phyloP scores from a whole-genome alignment of 2,329 filamentous ascomycete species.

The Cladobotryum protrusum region DNA sequence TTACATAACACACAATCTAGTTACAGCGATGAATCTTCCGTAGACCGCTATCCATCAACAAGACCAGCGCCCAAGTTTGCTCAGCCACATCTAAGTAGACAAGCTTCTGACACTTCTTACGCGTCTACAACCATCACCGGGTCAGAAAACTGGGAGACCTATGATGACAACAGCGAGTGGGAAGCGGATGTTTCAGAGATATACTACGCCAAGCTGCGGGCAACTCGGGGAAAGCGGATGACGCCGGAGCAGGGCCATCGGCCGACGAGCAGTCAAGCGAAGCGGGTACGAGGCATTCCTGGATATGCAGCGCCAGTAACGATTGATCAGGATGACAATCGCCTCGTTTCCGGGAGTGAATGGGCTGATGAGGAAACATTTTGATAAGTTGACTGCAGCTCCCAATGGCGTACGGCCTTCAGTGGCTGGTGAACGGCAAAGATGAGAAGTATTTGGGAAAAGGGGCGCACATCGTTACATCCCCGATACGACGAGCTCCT shows the following conservation, averaged over 20 bases:
- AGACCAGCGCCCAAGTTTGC: constrained; percentile 33
- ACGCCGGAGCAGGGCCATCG: constrained; percentile 42
- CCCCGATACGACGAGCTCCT: too few species aligned
- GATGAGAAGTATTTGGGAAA: background rate
- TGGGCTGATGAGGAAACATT: constrained; percentile 62
- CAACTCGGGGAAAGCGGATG: constrained; percentile 59
- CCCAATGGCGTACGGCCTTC: too few species aligned
- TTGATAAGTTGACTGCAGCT: constrained; percentile 22
- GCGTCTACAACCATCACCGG: constrained; percentile 78
- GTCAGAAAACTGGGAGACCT: constrained; percentile 97
- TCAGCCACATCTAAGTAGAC: constrained; percentile 26
- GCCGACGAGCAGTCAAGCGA: constrained; percentile 39
- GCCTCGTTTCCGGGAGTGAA: constrained; percentile 58
- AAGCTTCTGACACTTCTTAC: constrained; percentile 40
- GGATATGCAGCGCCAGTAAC: constrained; percentile 42
- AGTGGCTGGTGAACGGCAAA: background rate
- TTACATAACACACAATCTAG: constrained; percentile 26
- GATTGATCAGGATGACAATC: constrained; percentile 54
- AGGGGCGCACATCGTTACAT: too few species aligned
- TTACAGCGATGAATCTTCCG: constrained; percentile 23
- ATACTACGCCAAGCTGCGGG: constrained; percentile 73
- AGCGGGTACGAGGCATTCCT: constrained; percentile 50
- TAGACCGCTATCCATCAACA: constrained; percentile 36
- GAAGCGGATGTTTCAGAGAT: constrained; percentile 69
- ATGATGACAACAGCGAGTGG: constrained; percentile 74